A percentile compares a stretch with the other conserved stretches of the same genome.
Evolutionary conservation across 2,329 filamentous ascomycete genomes (phyloP).

Genomic region (Trichoderma sp.): DNA sequence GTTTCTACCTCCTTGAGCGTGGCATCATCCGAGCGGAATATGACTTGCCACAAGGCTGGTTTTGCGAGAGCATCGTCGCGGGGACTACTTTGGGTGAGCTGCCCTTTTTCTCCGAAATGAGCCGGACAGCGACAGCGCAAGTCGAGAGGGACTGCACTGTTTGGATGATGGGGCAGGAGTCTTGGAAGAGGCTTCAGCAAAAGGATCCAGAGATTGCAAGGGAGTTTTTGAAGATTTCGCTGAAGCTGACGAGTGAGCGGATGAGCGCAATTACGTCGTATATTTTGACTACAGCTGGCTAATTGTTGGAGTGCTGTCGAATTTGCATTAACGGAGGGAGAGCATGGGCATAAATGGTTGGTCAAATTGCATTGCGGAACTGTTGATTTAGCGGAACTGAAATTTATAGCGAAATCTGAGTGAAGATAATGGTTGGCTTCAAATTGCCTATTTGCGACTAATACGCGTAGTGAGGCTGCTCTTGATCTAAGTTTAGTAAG

Average conservation of each 20-base stretch:
- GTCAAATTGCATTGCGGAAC: background rate
- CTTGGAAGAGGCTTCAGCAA: constrained; percentile 71
- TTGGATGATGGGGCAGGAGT: constrained; percentile 73
- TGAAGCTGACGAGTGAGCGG: constrained; percentile 92
- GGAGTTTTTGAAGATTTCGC: constrained; percentile 80
- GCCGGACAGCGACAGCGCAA: constrained; percentile 79
- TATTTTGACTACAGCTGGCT: constrained; percentile 51
- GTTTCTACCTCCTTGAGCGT: constrained; percentile 87
- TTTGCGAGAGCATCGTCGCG: constrained; percentile 88
- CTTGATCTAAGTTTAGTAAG: background rate
- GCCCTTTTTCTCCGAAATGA: constrained; percentile 91
- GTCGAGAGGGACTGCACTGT: constrained; percentile 79
- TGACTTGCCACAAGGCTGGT: constrained; percentile 80
- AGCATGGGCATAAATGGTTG: background rate
- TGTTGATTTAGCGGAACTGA: constrained; percentile 8
- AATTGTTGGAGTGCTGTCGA: background rate
- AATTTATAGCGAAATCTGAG: constrained; percentile 8
- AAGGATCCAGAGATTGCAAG: constrained; percentile 74
- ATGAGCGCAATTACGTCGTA: constrained; percentile 69
- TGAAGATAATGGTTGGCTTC: background rate
- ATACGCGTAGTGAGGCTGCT: background rate
- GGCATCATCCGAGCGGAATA: constrained; percentile 91
- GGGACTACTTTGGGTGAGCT: constrained; percentile 95
- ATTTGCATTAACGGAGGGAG: background rate
- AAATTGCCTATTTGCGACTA: background rate